These are phyloP conservation scores for Boletellus sp. DNA, from an alignment of 768 basidiomycete genomes.

Conservation along the genomic window DNA sequence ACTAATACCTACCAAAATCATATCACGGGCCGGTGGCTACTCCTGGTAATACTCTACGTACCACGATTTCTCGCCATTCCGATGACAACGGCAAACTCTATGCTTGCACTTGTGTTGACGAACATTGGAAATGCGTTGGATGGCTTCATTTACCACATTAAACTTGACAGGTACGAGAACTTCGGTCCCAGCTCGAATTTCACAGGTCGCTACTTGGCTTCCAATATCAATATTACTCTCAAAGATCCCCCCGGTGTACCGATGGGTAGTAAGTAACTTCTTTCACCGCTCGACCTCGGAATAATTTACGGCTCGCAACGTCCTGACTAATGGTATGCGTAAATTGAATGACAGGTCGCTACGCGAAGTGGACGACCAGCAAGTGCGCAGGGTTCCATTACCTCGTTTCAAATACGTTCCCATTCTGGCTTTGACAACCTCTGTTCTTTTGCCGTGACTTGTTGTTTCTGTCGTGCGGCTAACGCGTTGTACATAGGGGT, in stretches of 20 bases:
- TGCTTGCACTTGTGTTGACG: neutral
- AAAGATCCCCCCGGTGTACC: constrained; percentile 42
- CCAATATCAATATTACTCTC: constrained; percentile 83
- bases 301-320: neutral
- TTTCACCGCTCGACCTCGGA: neutral
- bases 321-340: constrained; percentile 35
- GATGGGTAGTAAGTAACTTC: constrained; percentile 37
- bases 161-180: constrained; percentile 48
- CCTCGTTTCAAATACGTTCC: too few species aligned
- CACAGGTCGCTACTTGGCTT: constrained; percentile 73
- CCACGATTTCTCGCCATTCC: too few species aligned
- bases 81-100: neutral
- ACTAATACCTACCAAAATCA: too few species aligned
- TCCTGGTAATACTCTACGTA: too few species aligned
- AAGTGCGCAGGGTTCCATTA: constrained; percentile 45
- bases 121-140: neutral
- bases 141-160: neutral
- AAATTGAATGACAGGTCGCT: constrained; percentile 42
- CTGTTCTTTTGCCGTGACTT: neutral
- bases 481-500: constrained; percentile 38
- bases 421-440: too few species aligned
- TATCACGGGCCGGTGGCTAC: too few species aligned
- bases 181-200: constrained; percentile 57
- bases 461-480: neutral
- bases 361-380: constrained; percentile 66